Conservation (phyloP, 1,139 yeast genomes). For the Nadsonia starkeyi-henricii region DNA sequence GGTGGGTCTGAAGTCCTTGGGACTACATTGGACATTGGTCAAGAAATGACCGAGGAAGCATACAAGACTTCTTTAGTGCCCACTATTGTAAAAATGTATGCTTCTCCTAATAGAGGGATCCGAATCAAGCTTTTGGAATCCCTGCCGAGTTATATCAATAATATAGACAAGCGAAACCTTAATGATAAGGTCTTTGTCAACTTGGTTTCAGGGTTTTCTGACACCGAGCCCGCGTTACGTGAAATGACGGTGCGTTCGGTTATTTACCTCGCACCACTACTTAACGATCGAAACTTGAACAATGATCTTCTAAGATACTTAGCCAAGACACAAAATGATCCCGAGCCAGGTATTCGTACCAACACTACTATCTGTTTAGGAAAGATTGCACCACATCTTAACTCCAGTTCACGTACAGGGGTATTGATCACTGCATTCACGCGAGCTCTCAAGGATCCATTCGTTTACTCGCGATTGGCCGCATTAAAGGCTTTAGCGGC, state of each 20-base stretch:
- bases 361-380: slow-evolving; percentile 71
- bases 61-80: slow-evolving; percentile 45
- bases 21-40: slow-evolving; percentile 20
- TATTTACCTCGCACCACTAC: slow-evolving; percentile 45
- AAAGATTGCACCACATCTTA: slow-evolving; percentile 52
- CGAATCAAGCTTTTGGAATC: slow-evolving; percentile 55
- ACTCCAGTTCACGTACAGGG: slow-evolving; percentile 27
- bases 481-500: slow-evolving; percentile 64
- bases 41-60: slow-evolving; percentile 26
- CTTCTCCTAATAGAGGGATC: slow-evolving; percentile 60
- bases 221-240: slow-evolving; percentile 66
- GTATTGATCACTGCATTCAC: slow-evolving; percentile 81
- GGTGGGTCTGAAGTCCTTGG: slow-evolving; percentile 16
- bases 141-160: slow-evolving; percentile 41
- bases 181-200: slow-evolving; percentile 57
- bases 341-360: slow-evolving; percentile 70
- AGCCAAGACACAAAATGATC: slow-evolving; percentile 82
- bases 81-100: slow-evolving; percentile 45
- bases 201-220: slow-evolving; percentile 68
- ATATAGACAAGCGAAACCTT: slow-evolving; percentile 43
- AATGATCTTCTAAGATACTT: slow-evolving; percentile 69
- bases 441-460: slow-evolving; percentile 70
- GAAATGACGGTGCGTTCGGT: slow-evolving; percentile 70
- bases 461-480: slow-evolving; percentile 61
- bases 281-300: slow-evolving; percentile 68